Evolutionary conservation across 768 basidiomycete genomes (phyloP).

Genomic region (Hericium coralloides): DNA sequence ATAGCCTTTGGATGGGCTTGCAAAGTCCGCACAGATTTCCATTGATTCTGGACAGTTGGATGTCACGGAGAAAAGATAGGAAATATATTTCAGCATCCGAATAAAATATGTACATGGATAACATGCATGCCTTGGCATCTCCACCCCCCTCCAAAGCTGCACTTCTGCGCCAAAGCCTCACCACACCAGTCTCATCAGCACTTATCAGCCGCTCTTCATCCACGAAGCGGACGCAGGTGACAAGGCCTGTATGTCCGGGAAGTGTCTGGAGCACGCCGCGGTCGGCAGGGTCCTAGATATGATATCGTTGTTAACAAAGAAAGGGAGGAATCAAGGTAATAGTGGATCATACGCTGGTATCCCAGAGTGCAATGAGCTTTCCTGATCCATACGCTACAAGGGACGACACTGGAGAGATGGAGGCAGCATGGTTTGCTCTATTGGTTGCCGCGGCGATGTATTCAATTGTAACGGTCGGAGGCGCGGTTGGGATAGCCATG

Average conservation of each 20-base stretch:
- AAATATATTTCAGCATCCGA: conserved; percentile 12
- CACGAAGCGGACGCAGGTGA: conserved; percentile 74
- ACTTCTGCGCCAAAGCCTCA: conserved; percentile 48
- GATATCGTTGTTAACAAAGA: not conserved
- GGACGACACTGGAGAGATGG: conserved; percentile 20
- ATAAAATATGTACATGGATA: conserved; percentile 21
- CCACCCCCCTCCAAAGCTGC: conserved; percentile 7
- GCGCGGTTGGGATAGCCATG: conserved; percentile 1
- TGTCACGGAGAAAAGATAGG: conserved; percentile 2
- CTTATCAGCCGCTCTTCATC: conserved; percentile 44
- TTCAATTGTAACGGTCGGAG: conserved; percentile 12
- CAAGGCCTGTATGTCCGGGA: conserved; percentile 59
- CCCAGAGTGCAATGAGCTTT: conserved; percentile 51
- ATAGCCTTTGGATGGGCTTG: conserved; percentile 65
- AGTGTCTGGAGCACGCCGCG: conserved; percentile 60
- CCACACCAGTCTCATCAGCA: conserved; percentile 66
- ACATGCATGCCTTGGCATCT: conserved; percentile 26
- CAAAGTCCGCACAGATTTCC: conserved; percentile 35
- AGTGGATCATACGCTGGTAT: conserved; percentile 34
- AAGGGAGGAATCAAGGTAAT: not conserved
- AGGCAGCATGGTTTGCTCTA: conserved; percentile 33
- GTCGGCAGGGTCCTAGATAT: conserved; percentile 37
- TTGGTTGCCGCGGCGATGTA: conserved; percentile 44
- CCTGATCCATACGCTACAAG: conserved; percentile 52
- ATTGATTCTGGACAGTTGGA: conserved; percentile 33